Evolutionary conservation across 352 stramenopile genomes (phyloP), one percentile per base, ranked within the genome.

Genomic region (Phytophthora cactorum): DNA sequence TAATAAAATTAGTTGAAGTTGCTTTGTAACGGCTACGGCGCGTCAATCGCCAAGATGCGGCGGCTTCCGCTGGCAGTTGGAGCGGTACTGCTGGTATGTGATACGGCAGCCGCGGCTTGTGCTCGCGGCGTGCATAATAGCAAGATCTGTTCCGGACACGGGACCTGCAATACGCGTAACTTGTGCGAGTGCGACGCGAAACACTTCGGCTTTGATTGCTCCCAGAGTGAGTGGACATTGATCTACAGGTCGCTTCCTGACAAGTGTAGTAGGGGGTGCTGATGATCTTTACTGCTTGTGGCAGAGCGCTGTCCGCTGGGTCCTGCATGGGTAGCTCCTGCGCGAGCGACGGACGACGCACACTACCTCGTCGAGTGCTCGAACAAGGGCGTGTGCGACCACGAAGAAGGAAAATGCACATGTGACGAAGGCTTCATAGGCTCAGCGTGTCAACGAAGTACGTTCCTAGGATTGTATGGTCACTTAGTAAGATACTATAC

Each of bases 361-460:
- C 84, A 92, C 63, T 92, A 88, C 60, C 50, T 64, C 32, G 72
- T 82, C 52, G 83, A 95, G 66, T 96, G 88, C 62, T 94, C 85
- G 0, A 93, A 93, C 72, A 84, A 88, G 38, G 88, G 88, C 32
- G 52, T 73, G 11, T 96, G 88, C 63, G 70, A 93, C 53, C 72
- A 81, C 6, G 50, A 70, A 50, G 73, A 54, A 2, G 88, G 88
- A 12, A 32, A 53, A 15, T 96, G 88, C 54, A 32, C 64, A 0
- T 96, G 88, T 49, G 86, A 92, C 63, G 55, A 80, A 32, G 86
- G 86, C 1, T 96, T 90, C 52, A 89, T 76, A 0, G 88, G 88
- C 5, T 78, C 72, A 0, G 87, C 84, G 1, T 96, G 88, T 28
- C 82, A 93, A 56, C 78, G 82, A 8, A 59, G 85, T 93, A 81